Conservation (phyloP, 495 filamentous ascomycete genomes). For the Penicillium verhagenii region DNA sequence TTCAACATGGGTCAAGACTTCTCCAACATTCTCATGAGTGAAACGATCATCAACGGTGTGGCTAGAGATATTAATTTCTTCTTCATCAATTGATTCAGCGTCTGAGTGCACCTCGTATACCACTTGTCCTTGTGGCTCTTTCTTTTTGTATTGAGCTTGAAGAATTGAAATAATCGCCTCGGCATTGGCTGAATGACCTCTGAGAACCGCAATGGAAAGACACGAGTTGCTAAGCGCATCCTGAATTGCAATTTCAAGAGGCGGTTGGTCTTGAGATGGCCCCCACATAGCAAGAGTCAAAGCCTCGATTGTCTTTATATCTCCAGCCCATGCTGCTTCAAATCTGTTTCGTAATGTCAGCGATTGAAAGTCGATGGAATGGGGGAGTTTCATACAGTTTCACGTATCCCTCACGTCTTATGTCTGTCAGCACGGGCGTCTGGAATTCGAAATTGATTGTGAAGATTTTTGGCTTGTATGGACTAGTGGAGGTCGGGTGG, state of each 20-base stretch:
- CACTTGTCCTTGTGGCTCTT: conserved; percentile 33
- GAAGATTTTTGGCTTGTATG: conserved; percentile 32
- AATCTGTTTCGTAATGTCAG: conserved; percentile 44
- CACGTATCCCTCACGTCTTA: conserved; percentile 54
- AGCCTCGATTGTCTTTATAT: conserved; percentile 51
- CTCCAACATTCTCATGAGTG: conserved; percentile 69
- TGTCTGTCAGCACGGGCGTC: conserved; percentile 50
- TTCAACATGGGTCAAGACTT: conserved; percentile 60
- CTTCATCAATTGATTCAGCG: conserved; percentile 27
- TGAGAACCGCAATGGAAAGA: conserved; percentile 62
- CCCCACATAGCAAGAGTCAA: conserved; percentile 51
- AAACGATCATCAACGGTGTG: conserved; percentile 56
- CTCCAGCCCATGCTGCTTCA: conserved; percentile 67
- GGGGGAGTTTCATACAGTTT: conserved; percentile 37
- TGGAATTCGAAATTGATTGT: conserved; percentile 48
- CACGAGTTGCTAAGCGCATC: conserved; percentile 50
- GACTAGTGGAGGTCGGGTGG: background rate
- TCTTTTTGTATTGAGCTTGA: conserved; percentile 59
- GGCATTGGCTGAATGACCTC: conserved; percentile 60
- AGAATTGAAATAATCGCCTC: conserved; percentile 64
- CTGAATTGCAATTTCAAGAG: conserved; percentile 59
- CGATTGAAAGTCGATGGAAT: background rate
- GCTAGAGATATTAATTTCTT: conserved; percentile 44
- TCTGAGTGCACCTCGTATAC: conserved; percentile 50
- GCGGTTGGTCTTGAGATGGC: conserved; percentile 37